Base-by-base conservation (phyloP, 208 protist species). In the Trypanosoma melophagium region DNA sequence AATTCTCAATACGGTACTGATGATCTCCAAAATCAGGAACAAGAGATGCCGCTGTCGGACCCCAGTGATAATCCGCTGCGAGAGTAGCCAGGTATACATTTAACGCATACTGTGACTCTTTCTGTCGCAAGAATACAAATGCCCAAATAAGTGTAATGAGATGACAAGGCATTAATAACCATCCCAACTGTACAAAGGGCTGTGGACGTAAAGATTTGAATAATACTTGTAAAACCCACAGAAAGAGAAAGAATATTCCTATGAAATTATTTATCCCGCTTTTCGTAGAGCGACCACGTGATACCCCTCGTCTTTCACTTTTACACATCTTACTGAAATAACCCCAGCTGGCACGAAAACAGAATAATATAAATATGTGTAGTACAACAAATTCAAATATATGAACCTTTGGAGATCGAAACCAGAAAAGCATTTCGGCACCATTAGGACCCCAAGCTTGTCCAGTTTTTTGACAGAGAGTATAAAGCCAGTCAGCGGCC, bases 141-240 rank as follows among this genome's bases (percentile, higher is more conserved):
- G 67, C 53, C 87, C 87, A 93, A 31, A 75, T 58, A 9, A 77
- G 64, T 9, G 82, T 88, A 42, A 84, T 81, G 45, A 93, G 35
- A 63, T 93, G 87, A 77, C 87, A 93, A 21, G 87, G 87, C 87
- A 93, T 93, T 24, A 93, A 63, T 57, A 93, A 65, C 87, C 87
- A 93, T 21, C 80, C 77, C 7, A 93, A 66, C 69, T 93, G 87
- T n/a, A 93, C 76, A n/a, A 90, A 66, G 24, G 84, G 83, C 53
- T 80, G 66, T 28, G 77, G 75, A 0, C 87, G 74, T 19, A 60
- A 54, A 8, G 47, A 53, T 69, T 93, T 93, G 2, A 71, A 66
- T 41, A 79, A 69, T 41, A 87, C 69, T 49, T 93, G 84, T 40
- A 53, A 52, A 16, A 55, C 42, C 49, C 84, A 79, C 56, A 80